phyloP scores from a whole-genome alignment of 139 green algal genomes.

The Auxenochlorella protothecoides region DNA sequence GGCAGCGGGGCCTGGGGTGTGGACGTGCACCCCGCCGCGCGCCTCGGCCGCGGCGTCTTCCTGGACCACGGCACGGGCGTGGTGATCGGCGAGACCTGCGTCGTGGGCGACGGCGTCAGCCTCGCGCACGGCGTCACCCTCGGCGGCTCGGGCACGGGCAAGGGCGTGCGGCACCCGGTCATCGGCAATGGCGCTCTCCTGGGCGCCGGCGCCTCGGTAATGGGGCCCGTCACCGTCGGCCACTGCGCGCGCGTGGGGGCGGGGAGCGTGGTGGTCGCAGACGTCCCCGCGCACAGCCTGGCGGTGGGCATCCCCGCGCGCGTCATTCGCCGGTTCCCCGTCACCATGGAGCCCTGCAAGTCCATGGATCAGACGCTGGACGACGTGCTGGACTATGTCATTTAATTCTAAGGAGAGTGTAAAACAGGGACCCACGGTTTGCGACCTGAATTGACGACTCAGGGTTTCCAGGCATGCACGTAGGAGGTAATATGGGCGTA shows the following conservation, averaged over 20 bases:
- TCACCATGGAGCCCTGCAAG: slow-evolving; percentile 44
- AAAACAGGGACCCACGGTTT: no score
- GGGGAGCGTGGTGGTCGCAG: slow-evolving; percentile 69
- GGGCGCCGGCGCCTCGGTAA: slow-evolving; percentile 70
- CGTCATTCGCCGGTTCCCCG: slow-evolving; percentile 53
- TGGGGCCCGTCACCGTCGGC: slow-evolving; percentile 68
- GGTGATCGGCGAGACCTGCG: slow-evolving; percentile 93
- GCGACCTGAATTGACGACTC: no score
- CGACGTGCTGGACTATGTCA: slow-evolving; percentile 66
- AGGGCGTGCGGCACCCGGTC: slow-evolving; percentile 53
- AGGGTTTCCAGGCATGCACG: no score
- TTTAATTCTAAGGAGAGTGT: slow-evolving; percentile 24
- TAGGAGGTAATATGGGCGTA: no score
- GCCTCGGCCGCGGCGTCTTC: slow-evolving; percentile 84
- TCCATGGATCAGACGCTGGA: slow-evolving; percentile 73
- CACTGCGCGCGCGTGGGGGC: slow-evolving; percentile 75
- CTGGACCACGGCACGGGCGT: slow-evolving; percentile 79
- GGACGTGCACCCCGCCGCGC: slow-evolving; percentile 90
- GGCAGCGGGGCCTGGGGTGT: slow-evolving; percentile 73
- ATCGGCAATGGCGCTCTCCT: slow-evolving; percentile 79
- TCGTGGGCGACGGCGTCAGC: slow-evolving; percentile 86
- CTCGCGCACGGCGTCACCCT: slow-evolving; percentile 94
- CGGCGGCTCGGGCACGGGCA: slow-evolving; percentile 72
- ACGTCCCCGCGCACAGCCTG: slow-evolving; percentile 70
- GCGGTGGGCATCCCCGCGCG: slow-evolving; percentile 78